These are phyloP conservation scores for Lolium perenne DNA, from an alignment of 176 grass and related monocot genomes.

Conservation along the genomic window DNA sequence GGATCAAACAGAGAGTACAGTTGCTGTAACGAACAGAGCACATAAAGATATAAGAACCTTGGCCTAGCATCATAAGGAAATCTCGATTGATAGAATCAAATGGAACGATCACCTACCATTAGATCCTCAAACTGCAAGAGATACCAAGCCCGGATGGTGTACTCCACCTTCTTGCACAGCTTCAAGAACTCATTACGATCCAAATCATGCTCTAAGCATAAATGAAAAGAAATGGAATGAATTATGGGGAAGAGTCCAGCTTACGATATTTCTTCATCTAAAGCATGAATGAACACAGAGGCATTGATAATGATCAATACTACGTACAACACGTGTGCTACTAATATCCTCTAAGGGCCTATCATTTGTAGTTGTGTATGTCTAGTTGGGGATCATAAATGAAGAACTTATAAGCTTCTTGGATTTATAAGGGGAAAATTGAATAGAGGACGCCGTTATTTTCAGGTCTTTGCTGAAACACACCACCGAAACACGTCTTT, in stretches of 20 bases:
- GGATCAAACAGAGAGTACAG: slow-evolving; percentile 82
- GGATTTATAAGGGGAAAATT: background rate
- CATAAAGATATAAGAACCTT: background rate
- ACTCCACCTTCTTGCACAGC: slow-evolving; percentile 83
- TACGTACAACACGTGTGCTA: background rate
- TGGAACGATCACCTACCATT: slow-evolving; percentile 43
- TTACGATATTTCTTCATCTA: background rate
- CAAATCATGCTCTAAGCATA: slow-evolving; percentile 47
- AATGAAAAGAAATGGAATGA: background rate
- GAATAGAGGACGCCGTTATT: too few relatives aligned
- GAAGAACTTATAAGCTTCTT: background rate
- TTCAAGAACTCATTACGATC: slow-evolving; percentile 69
- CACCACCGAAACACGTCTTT: too few relatives aligned
- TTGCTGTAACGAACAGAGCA: slow-evolving; percentile 59
- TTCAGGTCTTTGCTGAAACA: too few relatives aligned
- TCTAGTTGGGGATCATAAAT: background rate
- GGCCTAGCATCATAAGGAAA: background rate
- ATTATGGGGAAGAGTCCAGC: background rate
- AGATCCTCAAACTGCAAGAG: slow-evolving; percentile 77
- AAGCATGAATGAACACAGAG: background rate
- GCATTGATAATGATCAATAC: background rate
- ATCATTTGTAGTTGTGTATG: background rate
- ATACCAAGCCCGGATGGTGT: slow-evolving; percentile 82
- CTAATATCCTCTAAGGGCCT: background rate
- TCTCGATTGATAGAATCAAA: background rate